A percentile compares a stretch with the other conserved stretches of the same genome.
Evolutionary conservation across 441 rosid species (phyloP).

Genomic region (Euphorbia celastroides): DNA sequence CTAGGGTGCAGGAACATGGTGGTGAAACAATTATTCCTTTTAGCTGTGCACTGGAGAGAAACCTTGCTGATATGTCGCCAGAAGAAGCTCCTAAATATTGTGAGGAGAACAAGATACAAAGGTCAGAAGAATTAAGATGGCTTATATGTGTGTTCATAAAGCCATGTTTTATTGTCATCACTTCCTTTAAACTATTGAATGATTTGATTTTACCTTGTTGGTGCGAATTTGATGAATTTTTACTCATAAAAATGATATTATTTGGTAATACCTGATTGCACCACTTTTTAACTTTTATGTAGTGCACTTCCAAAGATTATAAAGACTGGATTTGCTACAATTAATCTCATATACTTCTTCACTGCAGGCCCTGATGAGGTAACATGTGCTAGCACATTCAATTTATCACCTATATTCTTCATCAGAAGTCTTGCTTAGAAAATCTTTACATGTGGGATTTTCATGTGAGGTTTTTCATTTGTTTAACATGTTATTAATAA

Average conservation of each 20-base stretch:
- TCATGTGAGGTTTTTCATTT: not conserved
- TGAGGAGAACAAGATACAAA: conserved; percentile 93
- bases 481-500: not conserved
- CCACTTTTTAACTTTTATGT: conserved; percentile 22
- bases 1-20: conserved; percentile 98
- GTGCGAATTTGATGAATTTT: not conserved
- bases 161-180: not conserved
- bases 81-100: conserved; percentile 82
- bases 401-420: too few species aligned
- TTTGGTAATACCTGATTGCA: conserved; percentile 12
- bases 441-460: not conserved
- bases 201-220: not conserved
- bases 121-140: conserved; percentile 44
- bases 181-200: not conserved
- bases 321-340: conserved; percentile 94
- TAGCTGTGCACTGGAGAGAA: conserved; percentile 76
- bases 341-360: conserved; percentile 95
- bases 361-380: conserved; percentile 99
- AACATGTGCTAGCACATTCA: conserved; percentile 15
- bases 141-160: not conserved
- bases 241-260: not conserved
- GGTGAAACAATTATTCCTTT: conserved; percentile 93
- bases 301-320: conserved; percentile 96
- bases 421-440: not conserved
- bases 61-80: conserved; percentile 70